phyloP scores from a whole-genome alignment of 768 basidiomycete genomes.

The Leucogyrophana mollusca region DNA sequence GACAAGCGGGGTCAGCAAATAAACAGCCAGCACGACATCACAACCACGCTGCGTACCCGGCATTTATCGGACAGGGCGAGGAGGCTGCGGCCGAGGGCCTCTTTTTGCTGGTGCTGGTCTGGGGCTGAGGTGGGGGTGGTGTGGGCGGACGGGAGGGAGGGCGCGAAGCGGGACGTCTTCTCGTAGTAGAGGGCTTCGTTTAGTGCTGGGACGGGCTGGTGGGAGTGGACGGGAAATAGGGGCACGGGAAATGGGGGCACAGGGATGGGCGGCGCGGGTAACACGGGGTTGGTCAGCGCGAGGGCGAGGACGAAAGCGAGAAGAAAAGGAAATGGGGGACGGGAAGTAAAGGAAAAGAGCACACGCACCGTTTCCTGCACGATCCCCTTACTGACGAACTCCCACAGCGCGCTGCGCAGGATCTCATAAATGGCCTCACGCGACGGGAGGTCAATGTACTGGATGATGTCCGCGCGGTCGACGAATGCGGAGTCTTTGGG shows the following conservation, averaged over 20 bases:
- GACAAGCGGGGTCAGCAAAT: constrained; percentile 1
- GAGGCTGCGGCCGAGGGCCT: constrained; percentile 58
- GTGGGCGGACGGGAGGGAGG: too few species aligned
- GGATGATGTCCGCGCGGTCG: constrained; percentile 95
- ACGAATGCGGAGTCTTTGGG: constrained; percentile 86
- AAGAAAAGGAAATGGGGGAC: constrained; percentile 1
- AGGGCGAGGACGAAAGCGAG: too few species aligned
- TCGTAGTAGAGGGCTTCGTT: constrained; percentile 60
- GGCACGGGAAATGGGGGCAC: not conserved
- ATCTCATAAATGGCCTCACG: constrained; percentile 94
- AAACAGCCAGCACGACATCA: not conserved
- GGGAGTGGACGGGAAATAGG: too few species aligned
- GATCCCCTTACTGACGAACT: constrained; percentile 75
- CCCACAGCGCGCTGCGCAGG: constrained; percentile 74
- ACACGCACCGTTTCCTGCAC: constrained; percentile 60
- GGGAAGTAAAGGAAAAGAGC: too few species aligned
- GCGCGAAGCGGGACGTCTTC: not conserved
- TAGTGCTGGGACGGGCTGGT: constrained; percentile 54
- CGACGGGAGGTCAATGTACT: constrained; percentile 92
- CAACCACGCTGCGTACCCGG: constrained; percentile 50
- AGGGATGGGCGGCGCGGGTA: too few species aligned
- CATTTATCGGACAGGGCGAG: constrained; percentile 74
- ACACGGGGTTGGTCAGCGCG: not conserved
- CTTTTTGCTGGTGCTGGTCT: constrained; percentile 13
- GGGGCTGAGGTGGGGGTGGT: too few species aligned